These are phyloP conservation scores for Phytopythium aichiense DNA, from an alignment of 352 stramenopile genomes.

Conservation along the genomic window DNA sequence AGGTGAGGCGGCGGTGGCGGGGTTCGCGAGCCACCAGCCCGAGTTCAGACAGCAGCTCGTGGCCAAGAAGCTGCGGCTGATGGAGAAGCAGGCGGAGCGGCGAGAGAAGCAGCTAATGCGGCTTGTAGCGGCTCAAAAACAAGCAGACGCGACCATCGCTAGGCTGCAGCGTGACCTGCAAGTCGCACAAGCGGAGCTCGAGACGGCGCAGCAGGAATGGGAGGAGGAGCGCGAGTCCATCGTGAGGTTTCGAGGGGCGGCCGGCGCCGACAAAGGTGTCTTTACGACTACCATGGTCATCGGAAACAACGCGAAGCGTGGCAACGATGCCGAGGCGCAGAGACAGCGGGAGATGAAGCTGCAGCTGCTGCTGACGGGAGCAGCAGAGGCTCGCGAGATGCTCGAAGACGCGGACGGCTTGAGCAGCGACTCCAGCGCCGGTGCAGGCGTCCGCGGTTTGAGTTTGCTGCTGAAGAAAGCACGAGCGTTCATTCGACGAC, in stretches of 20 bases:
- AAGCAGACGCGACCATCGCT: conserved; percentile 21
- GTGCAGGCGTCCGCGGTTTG: conserved; percentile 12
- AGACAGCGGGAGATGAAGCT: conserved; percentile 43
- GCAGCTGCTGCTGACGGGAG: conserved; percentile 52
- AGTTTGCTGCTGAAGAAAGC: conserved; percentile 31
- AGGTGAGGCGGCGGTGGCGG: conserved; percentile 5
- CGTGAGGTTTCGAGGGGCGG: conserved; percentile 32
- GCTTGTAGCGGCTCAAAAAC: conserved; percentile 21
- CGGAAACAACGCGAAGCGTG: conserved; percentile 8
- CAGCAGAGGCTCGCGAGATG: conserved; percentile 54
- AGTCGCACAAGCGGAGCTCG: conserved; percentile 36
- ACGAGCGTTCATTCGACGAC: conserved; percentile 19
- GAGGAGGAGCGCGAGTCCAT: conserved; percentile 57
- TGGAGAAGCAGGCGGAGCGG: conserved; percentile 42
- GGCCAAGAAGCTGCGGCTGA: conserved; percentile 47
- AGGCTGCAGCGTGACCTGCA: conserved; percentile 33
- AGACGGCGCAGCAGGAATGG: conserved; percentile 50
- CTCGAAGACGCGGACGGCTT: conserved; percentile 31
- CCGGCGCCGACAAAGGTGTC: conserved; percentile 7
- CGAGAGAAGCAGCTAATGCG: conserved; percentile 34
- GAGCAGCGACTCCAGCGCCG: conserved; percentile 8
- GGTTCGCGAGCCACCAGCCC: conserved; percentile 44
- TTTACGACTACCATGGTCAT: conserved; percentile 14
- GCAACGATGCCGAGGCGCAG: conserved; percentile 31
- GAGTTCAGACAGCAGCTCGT: conserved; percentile 37